These are phyloP conservation scores for Eutreptiella sp. DNA, from an alignment of 208 protist genomes.

Conservation along the genomic window DNA sequence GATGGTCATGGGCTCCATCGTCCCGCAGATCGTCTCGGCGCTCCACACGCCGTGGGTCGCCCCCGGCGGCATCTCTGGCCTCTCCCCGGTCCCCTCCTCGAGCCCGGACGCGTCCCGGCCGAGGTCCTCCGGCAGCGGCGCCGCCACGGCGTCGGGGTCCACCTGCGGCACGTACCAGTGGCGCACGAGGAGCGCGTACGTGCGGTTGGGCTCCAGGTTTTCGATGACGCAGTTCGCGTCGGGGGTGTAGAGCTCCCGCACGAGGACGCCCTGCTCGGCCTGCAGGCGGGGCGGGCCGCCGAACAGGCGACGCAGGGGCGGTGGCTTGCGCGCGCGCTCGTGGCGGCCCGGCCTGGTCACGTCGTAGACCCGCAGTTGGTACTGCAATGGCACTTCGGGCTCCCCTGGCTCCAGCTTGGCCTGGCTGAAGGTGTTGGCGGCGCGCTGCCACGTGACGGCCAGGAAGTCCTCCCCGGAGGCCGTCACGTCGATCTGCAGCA, in stretches of 20 bases:
- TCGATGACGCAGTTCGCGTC: too few species aligned
- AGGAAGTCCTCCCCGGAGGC: constrained; percentile 71
- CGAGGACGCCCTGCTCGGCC: too few species aligned
- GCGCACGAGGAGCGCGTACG: constrained; percentile 66
- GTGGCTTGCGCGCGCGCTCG: neutral
- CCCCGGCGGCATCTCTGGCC: too few species aligned
- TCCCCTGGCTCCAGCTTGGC: constrained; percentile 45
- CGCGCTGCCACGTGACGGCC: constrained; percentile 58
- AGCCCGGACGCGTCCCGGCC: too few species aligned
- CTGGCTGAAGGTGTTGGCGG: constrained; percentile 52
- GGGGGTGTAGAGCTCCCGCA: too few species aligned
- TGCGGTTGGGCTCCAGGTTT: constrained; percentile 60
- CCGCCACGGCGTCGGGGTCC: too few species aligned
- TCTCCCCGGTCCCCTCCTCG: too few species aligned
- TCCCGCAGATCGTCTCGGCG: constrained; percentile 54
- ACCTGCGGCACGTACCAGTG: constrained; percentile 76
- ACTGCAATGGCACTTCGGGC: constrained; percentile 66
- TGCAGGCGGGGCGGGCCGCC: too few species aligned
- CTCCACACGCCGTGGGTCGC: constrained; percentile 73
- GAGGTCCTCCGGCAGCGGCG: too few species aligned
- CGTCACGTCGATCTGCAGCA: constrained; percentile 52
- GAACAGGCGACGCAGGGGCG: too few species aligned
- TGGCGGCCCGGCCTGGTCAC: neutral
- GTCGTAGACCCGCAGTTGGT: constrained; percentile 57
- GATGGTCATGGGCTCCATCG: constrained; percentile 69